Percentiles rank a stretch among this genome's conserved stretches.
phyloP scores from a whole-genome alignment of 257 asterid species.

The Plantago ovata region DNA sequence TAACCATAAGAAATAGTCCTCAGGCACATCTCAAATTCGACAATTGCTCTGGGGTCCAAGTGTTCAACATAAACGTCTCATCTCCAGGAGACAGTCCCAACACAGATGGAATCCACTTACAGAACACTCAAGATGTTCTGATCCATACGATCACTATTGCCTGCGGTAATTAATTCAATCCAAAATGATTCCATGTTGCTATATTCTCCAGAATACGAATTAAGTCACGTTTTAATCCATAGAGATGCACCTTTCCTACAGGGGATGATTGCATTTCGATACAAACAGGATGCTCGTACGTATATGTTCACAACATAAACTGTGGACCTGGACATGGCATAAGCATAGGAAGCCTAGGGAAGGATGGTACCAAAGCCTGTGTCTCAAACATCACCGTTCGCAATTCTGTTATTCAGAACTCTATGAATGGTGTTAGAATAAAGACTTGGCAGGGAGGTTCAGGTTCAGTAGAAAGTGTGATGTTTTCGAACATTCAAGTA shows the following conservation, averaged over 20 bases:
- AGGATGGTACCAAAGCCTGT: slow-evolving; percentile 35
- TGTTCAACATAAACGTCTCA: slow-evolving; percentile 32
- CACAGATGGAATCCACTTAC: slow-evolving; percentile 61
- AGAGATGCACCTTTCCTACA: slow-evolving; percentile 4
- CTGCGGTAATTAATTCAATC: slow-evolving; percentile 32
- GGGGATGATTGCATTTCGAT: slow-evolving; percentile 60
- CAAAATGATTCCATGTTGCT: no score
- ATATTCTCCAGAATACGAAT: not conserved
- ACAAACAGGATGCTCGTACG: slow-evolving; percentile 40
- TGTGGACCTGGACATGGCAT: slow-evolving; percentile 62
- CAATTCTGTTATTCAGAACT: slow-evolving; percentile 26
- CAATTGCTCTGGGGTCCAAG: slow-evolving; percentile 34
- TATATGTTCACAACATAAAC: slow-evolving; percentile 29
- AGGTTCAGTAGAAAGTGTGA: slow-evolving; percentile 35
- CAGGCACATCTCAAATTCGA: slow-evolving; percentile 50
- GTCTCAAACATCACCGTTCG: slow-evolving; percentile 47
- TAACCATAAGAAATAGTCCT: slow-evolving; percentile 44
- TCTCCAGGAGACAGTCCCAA: slow-evolving; percentile 57
- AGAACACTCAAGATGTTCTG: slow-evolving; percentile 39
- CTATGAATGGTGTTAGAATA: slow-evolving; percentile 41
- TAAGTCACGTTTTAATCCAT: not conserved
- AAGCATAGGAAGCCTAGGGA: slow-evolving; percentile 51
- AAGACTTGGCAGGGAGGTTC: slow-evolving; percentile 62
- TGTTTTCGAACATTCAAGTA: slow-evolving; percentile 38
- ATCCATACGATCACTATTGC: slow-evolving; percentile 32